Base-by-base conservation (phyloP, 2,329 filamentous ascomycete species). In the Aspergillus clavatus region DNA sequence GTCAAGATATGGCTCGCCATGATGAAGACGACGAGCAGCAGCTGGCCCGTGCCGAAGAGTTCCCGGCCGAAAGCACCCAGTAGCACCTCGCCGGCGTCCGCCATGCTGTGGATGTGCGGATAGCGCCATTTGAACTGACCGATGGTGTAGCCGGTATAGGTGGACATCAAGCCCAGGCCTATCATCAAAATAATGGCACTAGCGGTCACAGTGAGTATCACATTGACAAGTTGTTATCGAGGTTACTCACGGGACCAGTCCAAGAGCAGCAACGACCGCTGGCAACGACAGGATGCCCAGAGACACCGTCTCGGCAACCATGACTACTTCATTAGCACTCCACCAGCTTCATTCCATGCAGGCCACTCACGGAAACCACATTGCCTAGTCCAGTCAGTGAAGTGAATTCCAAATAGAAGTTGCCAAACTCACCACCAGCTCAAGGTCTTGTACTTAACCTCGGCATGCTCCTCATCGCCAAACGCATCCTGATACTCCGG, bases 1-100 rank as follows among this genome's bases (percentile, higher is more conserved):
- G 82, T 84, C 45, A 86, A 67, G 42, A 83, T 73, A 66, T 87
- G 84, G 12, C 81, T 83, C 16, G 76, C 82, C 62, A 83, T 80
- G 48, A 84, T 76, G 66, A 87, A 84, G 45, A 83, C 67, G 24
- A 86, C 69, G 59, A 86, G 78, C 7, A 86, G 65, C 3, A 76
- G 64, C 50, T 84, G 82, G 51, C 78, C 81, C 42, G 71, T 65
- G 24, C 80, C 81, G 27, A 84, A 69, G 21, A 87, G 51, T 57
- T 83, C 79, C 47, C 80, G 76, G 0, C 80, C 81, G 21, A 79
- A 66, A 3, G 66, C 69, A n/a, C 83, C 83, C 47, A 75, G 71
- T 38, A 87, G 71, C 38, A 86, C 67, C 24, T 73, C 68, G 1
- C 81, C 82, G 14, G 80, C 82, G 54, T 87, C 83, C n/a, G 80